Conservation (phyloP, 2,329 filamentous ascomycete genomes). For the Aspergillus unguis region DNA sequence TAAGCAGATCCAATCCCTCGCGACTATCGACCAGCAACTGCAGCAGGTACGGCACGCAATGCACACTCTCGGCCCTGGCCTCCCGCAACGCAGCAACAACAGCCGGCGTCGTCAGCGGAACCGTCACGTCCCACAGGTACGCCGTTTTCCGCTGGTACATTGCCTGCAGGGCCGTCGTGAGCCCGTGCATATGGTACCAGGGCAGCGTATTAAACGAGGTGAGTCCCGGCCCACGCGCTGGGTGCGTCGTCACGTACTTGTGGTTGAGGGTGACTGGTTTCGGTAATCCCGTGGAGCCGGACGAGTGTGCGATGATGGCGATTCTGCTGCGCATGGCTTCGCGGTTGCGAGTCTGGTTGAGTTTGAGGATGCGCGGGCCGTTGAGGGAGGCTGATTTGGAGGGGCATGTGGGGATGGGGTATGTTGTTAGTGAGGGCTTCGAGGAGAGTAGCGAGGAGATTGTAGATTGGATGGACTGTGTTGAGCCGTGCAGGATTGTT, state of each 20-base stretch:
- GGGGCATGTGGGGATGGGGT: no score
- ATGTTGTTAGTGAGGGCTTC: no score
- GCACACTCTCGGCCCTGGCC: constrained; percentile 39
- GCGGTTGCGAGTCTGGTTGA: constrained; percentile 20
- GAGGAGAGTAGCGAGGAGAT: constrained; percentile 9
- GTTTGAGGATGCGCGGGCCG: constrained; percentile 16
- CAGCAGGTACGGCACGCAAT: constrained; percentile 43
- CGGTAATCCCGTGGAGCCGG: constrained; percentile 48
- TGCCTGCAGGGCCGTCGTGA: constrained; percentile 42
- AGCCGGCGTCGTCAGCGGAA: constrained; percentile 39
- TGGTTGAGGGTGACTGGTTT: constrained; percentile 48
- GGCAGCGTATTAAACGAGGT: constrained; percentile 45
- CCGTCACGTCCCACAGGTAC: constrained; percentile 40
- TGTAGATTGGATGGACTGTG: constrained; percentile 31
- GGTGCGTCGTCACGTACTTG: constrained; percentile 37
- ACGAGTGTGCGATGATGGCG: constrained; percentile 47
- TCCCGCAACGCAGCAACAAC: constrained; percentile 36
- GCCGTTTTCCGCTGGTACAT: constrained; percentile 45
- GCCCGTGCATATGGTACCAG: constrained; percentile 45
- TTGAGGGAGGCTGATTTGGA: background rate
- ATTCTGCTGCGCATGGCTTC: constrained; percentile 30
- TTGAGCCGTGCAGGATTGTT: constrained; percentile 38
- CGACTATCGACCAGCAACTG: constrained; percentile 39
- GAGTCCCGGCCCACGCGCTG: constrained; percentile 35
- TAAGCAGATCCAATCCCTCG: constrained; percentile 36